These are phyloP conservation scores for Nymphaea colorata DNA, from an alignment of 164 flowering plant species.

Conservation along the genomic window DNA sequence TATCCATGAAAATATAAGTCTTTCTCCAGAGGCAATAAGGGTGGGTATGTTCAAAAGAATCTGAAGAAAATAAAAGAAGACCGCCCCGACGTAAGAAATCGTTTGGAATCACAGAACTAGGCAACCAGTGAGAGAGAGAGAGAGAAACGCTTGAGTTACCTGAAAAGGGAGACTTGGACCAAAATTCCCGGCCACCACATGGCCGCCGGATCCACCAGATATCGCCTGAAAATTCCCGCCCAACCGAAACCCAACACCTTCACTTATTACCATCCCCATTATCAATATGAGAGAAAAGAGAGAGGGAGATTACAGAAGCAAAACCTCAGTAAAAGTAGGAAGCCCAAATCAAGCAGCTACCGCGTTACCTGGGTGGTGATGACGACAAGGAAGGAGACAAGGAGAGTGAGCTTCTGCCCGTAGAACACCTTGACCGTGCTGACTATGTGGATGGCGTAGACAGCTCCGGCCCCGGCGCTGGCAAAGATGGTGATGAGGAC, in stretches of 20 bases:
- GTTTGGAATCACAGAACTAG: too few relatives aligned
- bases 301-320: not conserved
- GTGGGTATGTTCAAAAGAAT: too few relatives aligned
- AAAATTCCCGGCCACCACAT: slow-evolving; percentile 77
- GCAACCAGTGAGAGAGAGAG: too few relatives aligned
- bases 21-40: too few relatives aligned
- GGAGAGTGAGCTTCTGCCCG: not conserved
- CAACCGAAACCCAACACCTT: slow-evolving; percentile 71
- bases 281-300: not conserved
- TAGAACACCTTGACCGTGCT: slow-evolving; percentile 2
- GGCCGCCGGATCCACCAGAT: slow-evolving; percentile 59
- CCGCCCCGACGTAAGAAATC: too few relatives aligned
- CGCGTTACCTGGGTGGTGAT: slow-evolving; percentile 2
- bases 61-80: too few relatives aligned
- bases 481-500: slow-evolving; percentile 6
- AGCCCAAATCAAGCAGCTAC: not conserved
- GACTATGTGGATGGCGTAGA: not conserved
- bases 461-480: not conserved
- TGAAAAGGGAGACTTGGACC: slow-evolving; percentile 58
- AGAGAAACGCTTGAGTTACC: slow-evolving; percentile 14
- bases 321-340: not conserved
- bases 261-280: not conserved
- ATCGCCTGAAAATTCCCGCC: slow-evolving; percentile 52
- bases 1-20: too few relatives aligned
- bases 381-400: slow-evolving; percentile 1